Conservation (phyloP, 1,284 basidiomycete species). For the Exobasidium cylindrosporum region DNA sequence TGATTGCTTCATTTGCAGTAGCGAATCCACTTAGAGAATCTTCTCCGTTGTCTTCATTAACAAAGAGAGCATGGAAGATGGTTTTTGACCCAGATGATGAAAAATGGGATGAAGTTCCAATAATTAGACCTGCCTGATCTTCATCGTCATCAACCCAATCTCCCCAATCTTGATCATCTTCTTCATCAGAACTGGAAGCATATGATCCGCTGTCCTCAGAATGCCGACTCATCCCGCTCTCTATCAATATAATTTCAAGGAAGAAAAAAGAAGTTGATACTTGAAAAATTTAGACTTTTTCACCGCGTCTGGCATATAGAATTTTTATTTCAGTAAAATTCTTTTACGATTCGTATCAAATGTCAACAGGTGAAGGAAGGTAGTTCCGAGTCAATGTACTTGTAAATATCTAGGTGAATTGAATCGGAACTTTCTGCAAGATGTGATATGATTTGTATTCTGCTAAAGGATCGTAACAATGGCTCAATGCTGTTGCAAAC, state of each 20-base stretch:
- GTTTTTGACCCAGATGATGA: neutral
- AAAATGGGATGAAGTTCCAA: neutral
- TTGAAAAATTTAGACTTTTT: neutral
- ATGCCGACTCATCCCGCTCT: neutral
- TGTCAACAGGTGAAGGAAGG: too few species aligned
- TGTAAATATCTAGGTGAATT: too few species aligned
- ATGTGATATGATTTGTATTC: too few species aligned
- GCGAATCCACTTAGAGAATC: constrained; percentile 20
- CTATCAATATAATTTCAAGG: too few species aligned
- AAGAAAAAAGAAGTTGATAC: too few species aligned
- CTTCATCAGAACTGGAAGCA: constrained; percentile 20
- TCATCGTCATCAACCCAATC: constrained; percentile 35
- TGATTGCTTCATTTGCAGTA: constrained; percentile 32
- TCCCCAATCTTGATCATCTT: constrained; percentile 29
- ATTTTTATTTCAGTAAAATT: too few species aligned
- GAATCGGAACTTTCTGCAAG: too few species aligned
- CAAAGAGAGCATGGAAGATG: constrained; percentile 14
- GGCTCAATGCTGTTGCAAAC: too few species aligned
- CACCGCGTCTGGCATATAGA: too few species aligned
- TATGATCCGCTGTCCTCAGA: constrained; percentile 10
- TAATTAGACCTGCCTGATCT: constrained; percentile 10
- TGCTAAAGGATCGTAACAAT: too few species aligned
- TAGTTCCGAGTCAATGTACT: too few species aligned
- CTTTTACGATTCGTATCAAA: too few species aligned
- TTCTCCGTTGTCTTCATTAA: constrained; percentile 19